phyloP scores from a whole-genome alignment of 805 yeast species.

The Saccharomycopsis sp. region DNA sequence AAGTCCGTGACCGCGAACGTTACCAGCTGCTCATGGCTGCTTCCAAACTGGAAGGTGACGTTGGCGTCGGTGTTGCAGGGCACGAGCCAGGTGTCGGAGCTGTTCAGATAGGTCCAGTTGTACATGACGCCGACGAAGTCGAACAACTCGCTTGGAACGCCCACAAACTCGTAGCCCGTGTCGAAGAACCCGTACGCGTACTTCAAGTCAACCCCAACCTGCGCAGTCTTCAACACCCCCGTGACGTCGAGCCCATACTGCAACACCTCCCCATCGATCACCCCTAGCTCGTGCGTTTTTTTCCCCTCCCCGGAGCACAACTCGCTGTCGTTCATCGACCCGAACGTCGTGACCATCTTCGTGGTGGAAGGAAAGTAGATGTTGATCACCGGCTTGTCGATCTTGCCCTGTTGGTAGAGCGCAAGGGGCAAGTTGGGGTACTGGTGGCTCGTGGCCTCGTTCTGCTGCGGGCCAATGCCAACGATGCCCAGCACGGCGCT shows the following conservation, averaged over 20 bases:
- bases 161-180: not conserved
- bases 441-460: conserved; percentile 12
- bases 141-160: not conserved
- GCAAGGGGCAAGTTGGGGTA: not conserved
- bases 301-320: not conserved
- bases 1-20: too few relatives aligned
- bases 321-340: not conserved
- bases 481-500: conserved; percentile 3
- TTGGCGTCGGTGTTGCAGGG: too few relatives aligned
- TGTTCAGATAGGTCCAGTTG: too few relatives aligned
- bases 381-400: not conserved
- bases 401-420: not conserved
- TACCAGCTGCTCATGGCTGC: too few relatives aligned
- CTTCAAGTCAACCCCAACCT: not conserved
- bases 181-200: not conserved
- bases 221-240: not conserved
- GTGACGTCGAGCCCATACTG: not conserved
- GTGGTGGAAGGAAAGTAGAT: not conserved
- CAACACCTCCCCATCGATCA: not conserved
- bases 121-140: too few relatives aligned
- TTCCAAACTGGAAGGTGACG: too few relatives aligned
- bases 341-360: not conserved
- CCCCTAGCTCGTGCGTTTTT: not conserved
- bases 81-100: too few relatives aligned
- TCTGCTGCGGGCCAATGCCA: conserved; percentile 15